A percentile compares a stretch with the other conserved stretches of the same genome.
Conservation (phyloP, 1,139 yeast genomes). For the Debaryomyces subglobosus region DNA sequence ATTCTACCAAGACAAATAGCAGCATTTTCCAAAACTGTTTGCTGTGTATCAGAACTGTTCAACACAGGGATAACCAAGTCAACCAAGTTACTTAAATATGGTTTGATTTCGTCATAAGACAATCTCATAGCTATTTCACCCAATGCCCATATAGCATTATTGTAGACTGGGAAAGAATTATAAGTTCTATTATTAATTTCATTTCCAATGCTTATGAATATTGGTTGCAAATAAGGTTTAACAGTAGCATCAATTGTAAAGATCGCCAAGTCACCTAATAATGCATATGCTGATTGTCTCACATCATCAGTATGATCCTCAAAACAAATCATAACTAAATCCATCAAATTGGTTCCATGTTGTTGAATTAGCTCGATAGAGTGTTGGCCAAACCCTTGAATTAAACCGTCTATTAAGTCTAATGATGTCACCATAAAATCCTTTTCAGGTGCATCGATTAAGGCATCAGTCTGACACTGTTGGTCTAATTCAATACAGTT, state of each 20-base stretch:
- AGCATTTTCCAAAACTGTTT: conserved; percentile 78
- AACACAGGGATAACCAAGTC: conserved; percentile 67
- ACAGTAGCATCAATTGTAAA: conserved; percentile 57
- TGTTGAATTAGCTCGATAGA: conserved; percentile 59
- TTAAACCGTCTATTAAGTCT: conserved; percentile 87
- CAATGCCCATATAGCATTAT: conserved; percentile 91
- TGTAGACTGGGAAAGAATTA: conserved; percentile 65
- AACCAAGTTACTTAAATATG: conserved; percentile 64
- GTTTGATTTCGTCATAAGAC: conserved; percentile 51
- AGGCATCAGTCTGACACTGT: conserved; percentile 66
- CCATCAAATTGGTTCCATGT: conserved; percentile 53
- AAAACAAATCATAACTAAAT: conserved; percentile 67
- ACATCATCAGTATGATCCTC: conserved; percentile 83
- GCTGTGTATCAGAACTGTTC: conserved; percentile 56
- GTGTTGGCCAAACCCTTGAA: conserved; percentile 80
- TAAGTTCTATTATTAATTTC: conserved; percentile 60
- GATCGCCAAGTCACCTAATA: conserved; percentile 85
- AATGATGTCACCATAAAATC: conserved; percentile 88
- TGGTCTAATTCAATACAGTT: conserved; percentile 71
- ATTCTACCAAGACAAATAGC: conserved; percentile 94
- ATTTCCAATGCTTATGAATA: conserved; percentile 66
- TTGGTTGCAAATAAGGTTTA: conserved; percentile 56
- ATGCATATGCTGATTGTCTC: conserved; percentile 88
- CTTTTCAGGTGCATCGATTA: conserved; percentile 79
- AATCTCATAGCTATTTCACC: conserved; percentile 82